phyloP scores from a whole-genome alignment of 2,329 filamentous ascomycete genomes.

The Pyrenophora graminea region DNA sequence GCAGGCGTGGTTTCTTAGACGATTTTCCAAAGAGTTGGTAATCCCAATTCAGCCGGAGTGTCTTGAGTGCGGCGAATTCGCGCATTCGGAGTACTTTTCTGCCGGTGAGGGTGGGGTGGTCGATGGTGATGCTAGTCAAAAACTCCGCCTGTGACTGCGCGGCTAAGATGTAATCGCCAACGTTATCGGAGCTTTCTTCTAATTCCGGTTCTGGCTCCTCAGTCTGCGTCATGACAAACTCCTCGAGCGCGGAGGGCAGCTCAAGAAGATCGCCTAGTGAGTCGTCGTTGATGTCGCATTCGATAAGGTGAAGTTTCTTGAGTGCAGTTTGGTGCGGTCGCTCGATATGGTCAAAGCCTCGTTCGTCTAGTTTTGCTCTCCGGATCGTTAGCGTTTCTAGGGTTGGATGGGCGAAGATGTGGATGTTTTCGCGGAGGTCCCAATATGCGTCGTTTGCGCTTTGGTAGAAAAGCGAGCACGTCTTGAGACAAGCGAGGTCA shows the following conservation, averaged over 20 bases:
- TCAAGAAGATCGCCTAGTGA: conserved; percentile 38
- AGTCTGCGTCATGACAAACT: conserved; percentile 40
- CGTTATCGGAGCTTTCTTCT: conserved; percentile 39
- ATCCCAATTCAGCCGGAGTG: conserved; percentile 37
- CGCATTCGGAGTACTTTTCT: conserved; percentile 37
- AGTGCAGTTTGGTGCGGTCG: conserved; percentile 36
- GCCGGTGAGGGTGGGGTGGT: conserved; percentile 32
- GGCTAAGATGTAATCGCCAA: conserved; percentile 39
- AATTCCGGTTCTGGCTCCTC: conserved; percentile 38
- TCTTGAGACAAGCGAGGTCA: conserved; percentile 39
- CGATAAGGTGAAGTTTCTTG: conserved; percentile 34
- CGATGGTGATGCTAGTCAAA: conserved; percentile 36
- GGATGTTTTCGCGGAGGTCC: conserved; percentile 42
- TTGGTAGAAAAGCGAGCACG: conserved; percentile 39
- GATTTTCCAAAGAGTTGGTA: conserved; percentile 41
- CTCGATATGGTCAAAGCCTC: conserved; percentile 38
- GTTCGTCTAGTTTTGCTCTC: conserved; percentile 37
- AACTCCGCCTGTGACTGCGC: conserved; percentile 35
- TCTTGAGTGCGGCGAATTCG: conserved; percentile 32
- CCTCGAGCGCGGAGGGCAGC: conserved; percentile 36
- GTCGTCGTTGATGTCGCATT: conserved; percentile 43
- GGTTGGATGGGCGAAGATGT: conserved; percentile 40
- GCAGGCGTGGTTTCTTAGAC: conserved; percentile 37
- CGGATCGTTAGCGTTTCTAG: conserved; percentile 35
- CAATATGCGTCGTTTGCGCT: conserved; percentile 39